Conservation (phyloP, 2,329 filamentous ascomycete species). For the Botrytis cinerea region DNA sequence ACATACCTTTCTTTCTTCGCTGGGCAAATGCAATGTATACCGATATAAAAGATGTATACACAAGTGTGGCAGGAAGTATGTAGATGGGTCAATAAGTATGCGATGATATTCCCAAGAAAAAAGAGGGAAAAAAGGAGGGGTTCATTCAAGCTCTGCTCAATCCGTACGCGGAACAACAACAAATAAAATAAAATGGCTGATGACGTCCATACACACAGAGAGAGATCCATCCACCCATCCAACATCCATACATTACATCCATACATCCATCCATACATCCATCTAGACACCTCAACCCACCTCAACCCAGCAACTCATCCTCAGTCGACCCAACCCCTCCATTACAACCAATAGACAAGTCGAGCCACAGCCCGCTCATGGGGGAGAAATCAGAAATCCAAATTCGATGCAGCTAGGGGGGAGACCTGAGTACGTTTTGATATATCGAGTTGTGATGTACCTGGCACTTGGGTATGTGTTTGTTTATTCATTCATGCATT, state of each 20-base stretch:
- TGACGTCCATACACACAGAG: too few species aligned
- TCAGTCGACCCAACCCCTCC: not conserved
- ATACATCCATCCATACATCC: too few species aligned
- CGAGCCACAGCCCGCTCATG: not conserved
- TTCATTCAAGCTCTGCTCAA: not conserved
- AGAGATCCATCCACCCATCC: too few species aligned
- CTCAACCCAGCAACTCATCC: too few species aligned
- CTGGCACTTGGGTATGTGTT: not conserved
- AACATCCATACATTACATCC: too few species aligned
- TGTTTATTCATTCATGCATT: not conserved
- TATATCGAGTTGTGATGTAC: not conserved
- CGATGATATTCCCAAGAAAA: not conserved
- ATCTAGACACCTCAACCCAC: too few species aligned
- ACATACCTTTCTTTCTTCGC: not conserved
- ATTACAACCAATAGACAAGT: not conserved
- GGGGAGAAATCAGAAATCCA: not conserved
- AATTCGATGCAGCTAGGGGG: not conserved
- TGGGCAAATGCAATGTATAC: not conserved
- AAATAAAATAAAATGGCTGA: not conserved
- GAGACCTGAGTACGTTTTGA: not conserved
- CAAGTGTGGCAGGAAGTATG: not conserved
- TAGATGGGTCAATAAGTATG: not conserved
- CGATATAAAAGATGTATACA: not conserved
- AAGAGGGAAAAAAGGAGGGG: not conserved
- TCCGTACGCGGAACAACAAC: not conserved